These are phyloP conservation scores for Volvariella surrecta DNA, from an alignment of 1,284 basidiomycete genomes.

Conservation along the genomic window DNA sequence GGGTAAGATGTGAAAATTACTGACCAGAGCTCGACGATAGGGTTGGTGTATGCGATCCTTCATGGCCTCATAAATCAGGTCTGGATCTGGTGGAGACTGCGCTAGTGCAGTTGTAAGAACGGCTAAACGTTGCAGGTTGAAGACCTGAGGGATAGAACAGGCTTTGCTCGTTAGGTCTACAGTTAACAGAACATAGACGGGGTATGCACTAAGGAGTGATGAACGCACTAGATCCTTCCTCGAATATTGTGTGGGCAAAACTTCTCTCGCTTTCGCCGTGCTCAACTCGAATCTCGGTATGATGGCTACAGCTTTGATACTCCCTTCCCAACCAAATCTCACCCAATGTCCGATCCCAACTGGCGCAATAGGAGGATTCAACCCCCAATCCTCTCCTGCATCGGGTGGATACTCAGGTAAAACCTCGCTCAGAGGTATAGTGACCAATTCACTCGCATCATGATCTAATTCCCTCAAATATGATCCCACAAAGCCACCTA, in stretches of 20 bases:
- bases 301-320: constrained; percentile 91
- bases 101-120: constrained; percentile 96
- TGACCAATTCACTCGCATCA: constrained; percentile 67
- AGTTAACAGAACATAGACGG: constrained; percentile 1
- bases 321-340: constrained; percentile 80
- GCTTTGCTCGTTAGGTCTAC: constrained; percentile 2
- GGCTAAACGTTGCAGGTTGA: constrained; percentile 95
- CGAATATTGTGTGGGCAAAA: constrained; percentile 78
- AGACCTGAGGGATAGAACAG: constrained; percentile 55
- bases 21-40: constrained; percentile 80
- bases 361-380: constrained; percentile 83
- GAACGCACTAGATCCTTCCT: constrained; percentile 88
- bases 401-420: constrained; percentile 94
- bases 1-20: constrained; percentile 17
- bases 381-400: constrained; percentile 87
- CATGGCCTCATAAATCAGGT: constrained; percentile 98
- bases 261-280: constrained; percentile 90
- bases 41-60: constrained; percentile 98
- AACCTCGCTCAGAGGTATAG: constrained; percentile 93
- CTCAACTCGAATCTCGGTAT: constrained; percentile 95
- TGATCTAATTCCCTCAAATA: constrained; percentile 90
- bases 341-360: constrained; percentile 92
- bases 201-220: too few relatives aligned
- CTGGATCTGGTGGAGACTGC: constrained; percentile 85
- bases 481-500: constrained; percentile 97